Percentiles rank a stretch among this genome's conserved stretches.
Conservation (phyloP, 805 yeast genomes). For the Schwanniomyces polymorphus region DNA sequence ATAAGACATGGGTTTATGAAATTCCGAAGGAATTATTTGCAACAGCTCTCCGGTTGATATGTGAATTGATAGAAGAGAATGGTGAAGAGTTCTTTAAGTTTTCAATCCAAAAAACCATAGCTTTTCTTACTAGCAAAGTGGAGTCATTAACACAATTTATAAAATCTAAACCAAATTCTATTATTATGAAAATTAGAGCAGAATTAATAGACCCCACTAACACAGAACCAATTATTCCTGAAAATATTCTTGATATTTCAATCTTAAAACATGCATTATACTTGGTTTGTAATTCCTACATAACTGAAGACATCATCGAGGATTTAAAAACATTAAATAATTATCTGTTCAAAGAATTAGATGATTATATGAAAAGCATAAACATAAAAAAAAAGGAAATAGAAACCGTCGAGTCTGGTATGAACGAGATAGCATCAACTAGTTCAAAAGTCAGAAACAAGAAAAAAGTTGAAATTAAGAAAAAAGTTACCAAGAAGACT, state of each 20-base stretch:
- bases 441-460: constrained; percentile 19
- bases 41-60: constrained; percentile 21
- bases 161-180: constrained; percentile 8
- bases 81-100: constrained; percentile 41
- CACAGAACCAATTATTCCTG: constrained; percentile 24
- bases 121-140: constrained; percentile 40
- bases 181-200: constrained; percentile 16
- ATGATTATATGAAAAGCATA: constrained; percentile 14
- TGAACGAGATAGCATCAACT: constrained; percentile 18
- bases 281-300: constrained; percentile 45
- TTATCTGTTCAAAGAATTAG: constrained; percentile 21
- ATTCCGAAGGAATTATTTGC: constrained; percentile 21
- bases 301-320: constrained; percentile 26
- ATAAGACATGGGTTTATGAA: constrained; percentile 25
- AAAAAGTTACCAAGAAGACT: constrained; percentile 23
- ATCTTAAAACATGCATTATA: constrained; percentile 44
- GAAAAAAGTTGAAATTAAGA: constrained; percentile 20
- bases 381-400: constrained; percentile 18
- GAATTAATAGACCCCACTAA: constrained; percentile 18
- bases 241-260: constrained; percentile 32
- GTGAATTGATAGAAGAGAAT: constrained; percentile 32
- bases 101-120: constrained; percentile 35
- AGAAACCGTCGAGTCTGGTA: constrained; percentile 24
- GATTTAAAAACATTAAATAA: constrained; percentile 14
- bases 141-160: constrained; percentile 17